Evolutionary conservation across 352 stramenopile species (phyloP).

Genomic region (Phytopythium ostracodes): DNA sequence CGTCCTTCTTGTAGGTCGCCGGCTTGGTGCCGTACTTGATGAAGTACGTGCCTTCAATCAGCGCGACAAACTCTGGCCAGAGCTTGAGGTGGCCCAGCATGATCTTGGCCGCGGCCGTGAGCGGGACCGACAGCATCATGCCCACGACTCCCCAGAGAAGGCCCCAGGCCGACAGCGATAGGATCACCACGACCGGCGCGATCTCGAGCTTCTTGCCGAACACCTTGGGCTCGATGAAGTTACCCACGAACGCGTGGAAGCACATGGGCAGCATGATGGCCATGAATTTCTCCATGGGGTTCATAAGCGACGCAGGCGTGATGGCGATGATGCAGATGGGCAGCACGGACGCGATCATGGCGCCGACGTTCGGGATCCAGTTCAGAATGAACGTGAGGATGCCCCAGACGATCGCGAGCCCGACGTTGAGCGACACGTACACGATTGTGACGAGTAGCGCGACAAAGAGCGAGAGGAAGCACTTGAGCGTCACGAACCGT

Average conservation of each 20-base stretch:
- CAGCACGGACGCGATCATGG: constrained; percentile 82
- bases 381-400: constrained; percentile 89
- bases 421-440: constrained; percentile 88
- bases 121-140: constrained; percentile 88
- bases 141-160: constrained; percentile 83
- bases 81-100: constrained; percentile 85
- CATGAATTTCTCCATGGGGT: constrained; percentile 88
- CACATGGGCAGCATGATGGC: constrained; percentile 81
- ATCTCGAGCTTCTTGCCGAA: constrained; percentile 87
- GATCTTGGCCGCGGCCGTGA: constrained; percentile 84
- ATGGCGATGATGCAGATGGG: constrained; percentile 87
- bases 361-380: constrained; percentile 87
- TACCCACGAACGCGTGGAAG: constrained; percentile 88
- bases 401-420: constrained; percentile 82
- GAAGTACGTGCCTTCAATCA: constrained; percentile 88
- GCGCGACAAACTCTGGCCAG: constrained; percentile 82
- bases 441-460: constrained; percentile 85
- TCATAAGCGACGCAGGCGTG: constrained; percentile 80
- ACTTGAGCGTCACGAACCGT: constrained; percentile 87
- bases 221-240: constrained; percentile 87
- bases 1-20: constrained; percentile 69
- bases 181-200: constrained; percentile 81
- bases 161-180: constrained; percentile 85
- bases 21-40: constrained; percentile 61
- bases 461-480: constrained; percentile 85